Evolutionary conservation across 768 basidiomycete genomes (phyloP).

Genomic region (Mycena vitilis): DNA sequence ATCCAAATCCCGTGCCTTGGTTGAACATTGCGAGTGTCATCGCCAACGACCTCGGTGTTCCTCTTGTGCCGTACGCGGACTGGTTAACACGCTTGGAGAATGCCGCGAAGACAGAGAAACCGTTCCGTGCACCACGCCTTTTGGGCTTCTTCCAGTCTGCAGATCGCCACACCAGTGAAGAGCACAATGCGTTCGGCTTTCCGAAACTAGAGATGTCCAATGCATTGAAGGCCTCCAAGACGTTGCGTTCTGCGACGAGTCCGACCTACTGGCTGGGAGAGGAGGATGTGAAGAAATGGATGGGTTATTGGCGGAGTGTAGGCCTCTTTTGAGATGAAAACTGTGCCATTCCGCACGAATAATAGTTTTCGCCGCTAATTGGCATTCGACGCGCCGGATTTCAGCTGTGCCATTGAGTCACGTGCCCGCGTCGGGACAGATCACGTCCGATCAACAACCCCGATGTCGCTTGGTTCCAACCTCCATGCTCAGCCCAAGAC

Average conservation of each 20-base stretch:
- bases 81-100: conserved; percentile 37
- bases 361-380: too few relatives aligned
- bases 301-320: conserved; percentile 32
- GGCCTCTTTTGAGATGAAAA: background rate
- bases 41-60: conserved; percentile 37
- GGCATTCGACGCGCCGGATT: too few relatives aligned
- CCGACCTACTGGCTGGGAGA: background rate
- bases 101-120: background rate
- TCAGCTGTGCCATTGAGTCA: too few relatives aligned
- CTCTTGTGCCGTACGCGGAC: conserved; percentile 40
- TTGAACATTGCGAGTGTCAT: conserved; percentile 29
- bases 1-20: conserved; percentile 42
- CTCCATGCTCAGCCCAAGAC: too few relatives aligned
- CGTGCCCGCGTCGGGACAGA: too few relatives aligned
- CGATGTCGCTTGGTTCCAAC: too few relatives aligned
- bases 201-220: conserved; percentile 8
- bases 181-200: conserved; percentile 25
- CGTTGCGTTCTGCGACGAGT: background rate
- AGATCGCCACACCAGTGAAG: background rate
- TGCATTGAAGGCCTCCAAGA: conserved; percentile 1
- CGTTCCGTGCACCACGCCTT: conserved; percentile 9
- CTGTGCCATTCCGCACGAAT: too few relatives aligned
- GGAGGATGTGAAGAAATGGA: conserved; percentile 30
- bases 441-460: too few relatives aligned
- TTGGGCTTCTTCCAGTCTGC: conserved; percentile 12